phyloP scores from a whole-genome alignment of 108 stramenopile genomes.

The Fragilaria crotonensis region DNA sequence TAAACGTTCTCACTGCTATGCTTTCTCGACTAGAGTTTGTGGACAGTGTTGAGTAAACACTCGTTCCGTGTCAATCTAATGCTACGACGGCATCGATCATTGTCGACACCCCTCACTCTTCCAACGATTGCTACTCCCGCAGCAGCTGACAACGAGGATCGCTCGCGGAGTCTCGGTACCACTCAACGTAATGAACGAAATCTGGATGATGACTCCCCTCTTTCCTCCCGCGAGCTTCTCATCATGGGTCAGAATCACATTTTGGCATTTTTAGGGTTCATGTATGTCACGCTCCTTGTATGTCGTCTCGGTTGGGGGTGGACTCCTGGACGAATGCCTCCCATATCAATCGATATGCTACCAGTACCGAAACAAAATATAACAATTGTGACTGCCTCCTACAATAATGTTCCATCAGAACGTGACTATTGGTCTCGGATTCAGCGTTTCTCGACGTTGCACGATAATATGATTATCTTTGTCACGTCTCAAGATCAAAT shows the following conservation, averaged over 20 bases:
- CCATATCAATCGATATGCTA: neutral
- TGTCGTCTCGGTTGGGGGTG: constrained; percentile 3
- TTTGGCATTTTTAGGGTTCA: neutral
- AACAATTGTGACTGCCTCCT: neutral
- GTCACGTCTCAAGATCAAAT: neutral
- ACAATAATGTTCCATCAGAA: neutral
- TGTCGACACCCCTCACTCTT: no score
- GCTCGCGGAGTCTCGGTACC: no score
- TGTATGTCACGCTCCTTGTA: neutral
- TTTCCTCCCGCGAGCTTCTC: neutral
- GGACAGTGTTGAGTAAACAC: no score
- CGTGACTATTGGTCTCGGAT: neutral
- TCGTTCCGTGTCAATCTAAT: no score
- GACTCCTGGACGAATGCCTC: neutral
- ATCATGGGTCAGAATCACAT: constrained; percentile 2
- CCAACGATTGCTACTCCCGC: no score
- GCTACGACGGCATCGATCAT: no score
- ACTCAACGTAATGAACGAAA: no score
- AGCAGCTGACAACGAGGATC: no score
- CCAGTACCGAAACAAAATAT: neutral
- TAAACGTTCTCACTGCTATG: no score
- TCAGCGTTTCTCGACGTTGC: neutral
- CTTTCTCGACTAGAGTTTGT: no score
- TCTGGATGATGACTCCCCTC: neutral
- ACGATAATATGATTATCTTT: constrained; percentile 6